A percentile compares a stretch with the other conserved stretches of the same genome.
phyloP scores from a whole-genome alignment of 2,329 filamentous ascomycete genomes.

The Diaporthe citriasiana region DNA sequence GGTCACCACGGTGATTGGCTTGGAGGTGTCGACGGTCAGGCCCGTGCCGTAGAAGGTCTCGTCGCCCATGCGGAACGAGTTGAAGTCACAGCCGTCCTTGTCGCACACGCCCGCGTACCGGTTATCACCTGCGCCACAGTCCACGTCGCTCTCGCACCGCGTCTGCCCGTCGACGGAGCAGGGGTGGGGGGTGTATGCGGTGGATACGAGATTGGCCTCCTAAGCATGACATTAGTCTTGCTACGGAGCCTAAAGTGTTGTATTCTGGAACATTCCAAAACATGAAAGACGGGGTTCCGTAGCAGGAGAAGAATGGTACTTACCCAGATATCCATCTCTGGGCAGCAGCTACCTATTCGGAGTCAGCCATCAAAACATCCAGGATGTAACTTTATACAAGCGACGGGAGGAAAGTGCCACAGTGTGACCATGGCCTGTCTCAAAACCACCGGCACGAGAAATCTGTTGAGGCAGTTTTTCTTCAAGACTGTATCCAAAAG shows the following conservation, averaged over 20 bases:
- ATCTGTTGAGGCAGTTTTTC: too few species aligned
- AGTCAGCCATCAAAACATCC: too few species aligned
- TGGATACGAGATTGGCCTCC: slow-evolving; percentile 74
- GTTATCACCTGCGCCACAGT: slow-evolving; percentile 64
- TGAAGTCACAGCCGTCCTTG: slow-evolving; percentile 75
- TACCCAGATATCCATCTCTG: too few species aligned
- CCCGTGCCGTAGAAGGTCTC: slow-evolving; percentile 68
- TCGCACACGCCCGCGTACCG: slow-evolving; percentile 73
- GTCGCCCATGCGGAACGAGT: slow-evolving; percentile 71
- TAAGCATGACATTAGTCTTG: slow-evolving; percentile 55
- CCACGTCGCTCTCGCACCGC: slow-evolving; percentile 59
- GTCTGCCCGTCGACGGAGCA: slow-evolving; percentile 61
- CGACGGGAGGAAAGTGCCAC: too few species aligned
- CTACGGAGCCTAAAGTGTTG: background rate
- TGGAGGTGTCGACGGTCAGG: slow-evolving; percentile 65
- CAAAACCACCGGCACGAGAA: too few species aligned
- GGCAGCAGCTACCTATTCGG: too few species aligned
- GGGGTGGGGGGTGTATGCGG: slow-evolving; percentile 72
- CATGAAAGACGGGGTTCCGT: background rate
- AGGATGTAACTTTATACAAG: too few species aligned
- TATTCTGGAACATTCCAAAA: background rate
- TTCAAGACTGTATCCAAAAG: too few species aligned
- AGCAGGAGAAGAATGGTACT: too few species aligned
- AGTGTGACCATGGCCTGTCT: too few species aligned
- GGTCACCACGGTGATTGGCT: slow-evolving; percentile 70